phyloP scores from a whole-genome alignment of 495 filamentous ascomycete species.

The Echria macrotheca region DNA sequence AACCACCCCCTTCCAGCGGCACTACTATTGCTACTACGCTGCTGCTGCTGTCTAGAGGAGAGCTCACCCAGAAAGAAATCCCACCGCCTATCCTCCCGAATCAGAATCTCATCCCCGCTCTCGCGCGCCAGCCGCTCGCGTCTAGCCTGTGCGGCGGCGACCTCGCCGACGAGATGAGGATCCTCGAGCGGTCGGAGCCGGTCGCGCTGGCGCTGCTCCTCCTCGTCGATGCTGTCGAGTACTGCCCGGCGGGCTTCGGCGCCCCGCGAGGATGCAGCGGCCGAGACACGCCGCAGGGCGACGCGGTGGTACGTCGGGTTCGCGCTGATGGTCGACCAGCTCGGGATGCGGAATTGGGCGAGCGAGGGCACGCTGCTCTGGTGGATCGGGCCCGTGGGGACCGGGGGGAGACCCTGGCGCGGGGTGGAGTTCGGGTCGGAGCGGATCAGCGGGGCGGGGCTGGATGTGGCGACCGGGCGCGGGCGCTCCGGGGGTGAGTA shows the following conservation, averaged over 20 bases:
- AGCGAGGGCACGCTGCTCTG: constrained; percentile 27
- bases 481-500: constrained; percentile 33
- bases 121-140: constrained; percentile 41
- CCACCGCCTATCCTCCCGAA: constrained; percentile 43
- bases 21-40: not conserved
- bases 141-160: constrained; percentile 39
- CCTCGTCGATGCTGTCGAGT: constrained; percentile 32
- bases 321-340: constrained; percentile 34
- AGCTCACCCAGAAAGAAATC: constrained; percentile 44
- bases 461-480: not conserved
- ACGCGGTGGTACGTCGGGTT: constrained; percentile 48
- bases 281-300: constrained; percentile 40
- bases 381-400: constrained; percentile 27
- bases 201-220: constrained; percentile 28
- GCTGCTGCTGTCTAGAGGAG: not conserved
- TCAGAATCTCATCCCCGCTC: constrained; percentile 39
- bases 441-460: constrained; percentile 2
- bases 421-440: constrained; percentile 3
- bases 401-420: constrained; percentile 31
- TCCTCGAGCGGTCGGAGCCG: constrained; percentile 45
- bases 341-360: constrained; percentile 38
- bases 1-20: not conserved
- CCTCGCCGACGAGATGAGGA: constrained; percentile 48
- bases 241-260: constrained; percentile 23
- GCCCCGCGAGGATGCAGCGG: constrained; percentile 21